These are phyloP conservation scores for Arxiozyma bovina DNA, from an alignment of 1,139 yeast species.

Conservation along the genomic window DNA sequence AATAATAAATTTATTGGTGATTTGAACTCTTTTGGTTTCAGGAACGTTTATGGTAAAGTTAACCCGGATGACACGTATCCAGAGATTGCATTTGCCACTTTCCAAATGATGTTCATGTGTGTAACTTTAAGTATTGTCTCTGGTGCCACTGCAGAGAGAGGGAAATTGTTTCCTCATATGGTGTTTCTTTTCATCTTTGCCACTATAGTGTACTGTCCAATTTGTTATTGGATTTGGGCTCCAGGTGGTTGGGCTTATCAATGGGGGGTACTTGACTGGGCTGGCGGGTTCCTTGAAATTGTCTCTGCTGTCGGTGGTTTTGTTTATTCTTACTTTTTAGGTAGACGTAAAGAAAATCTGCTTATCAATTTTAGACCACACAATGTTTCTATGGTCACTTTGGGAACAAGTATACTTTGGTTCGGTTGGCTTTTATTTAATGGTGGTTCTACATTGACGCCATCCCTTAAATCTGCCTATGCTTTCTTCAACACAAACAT, in stretches of 20 bases:
- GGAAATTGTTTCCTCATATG: conserved; percentile 77
- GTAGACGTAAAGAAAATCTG: conserved; percentile 73
- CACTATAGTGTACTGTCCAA: conserved; percentile 85
- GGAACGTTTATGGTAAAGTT: conserved; percentile 51
- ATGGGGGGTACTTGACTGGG: conserved; percentile 91
- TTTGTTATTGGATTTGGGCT: conserved; percentile 94
- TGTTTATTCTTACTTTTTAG: conserved; percentile 73
- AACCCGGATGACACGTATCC: conserved; percentile 47
- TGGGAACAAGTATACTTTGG: conserved; percentile 66
- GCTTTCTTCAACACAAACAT: conserved; percentile 89
- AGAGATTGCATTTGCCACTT: conserved; percentile 72
- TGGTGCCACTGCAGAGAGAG: conserved; percentile 94
- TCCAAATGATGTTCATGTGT: conserved; percentile 85
- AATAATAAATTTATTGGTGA: conserved; percentile 81
- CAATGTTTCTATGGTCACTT: conserved; percentile 75
- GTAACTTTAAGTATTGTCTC: conserved; percentile 86
- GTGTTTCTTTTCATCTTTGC: conserved; percentile 82
- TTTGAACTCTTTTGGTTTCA: conserved; percentile 70
- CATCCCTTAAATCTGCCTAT: conserved; percentile 41
- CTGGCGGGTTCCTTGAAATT: conserved; percentile 96
- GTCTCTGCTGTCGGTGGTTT: conserved; percentile 86
- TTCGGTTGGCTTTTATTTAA: conserved; percentile 89
- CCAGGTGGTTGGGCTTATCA: conserved; percentile 84
- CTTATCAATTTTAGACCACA: conserved; percentile 91
- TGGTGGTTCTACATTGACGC: conserved; percentile 66